Conservation (phyloP, 164 flowering plant genomes). For the Echeveria elegans region DNA sequence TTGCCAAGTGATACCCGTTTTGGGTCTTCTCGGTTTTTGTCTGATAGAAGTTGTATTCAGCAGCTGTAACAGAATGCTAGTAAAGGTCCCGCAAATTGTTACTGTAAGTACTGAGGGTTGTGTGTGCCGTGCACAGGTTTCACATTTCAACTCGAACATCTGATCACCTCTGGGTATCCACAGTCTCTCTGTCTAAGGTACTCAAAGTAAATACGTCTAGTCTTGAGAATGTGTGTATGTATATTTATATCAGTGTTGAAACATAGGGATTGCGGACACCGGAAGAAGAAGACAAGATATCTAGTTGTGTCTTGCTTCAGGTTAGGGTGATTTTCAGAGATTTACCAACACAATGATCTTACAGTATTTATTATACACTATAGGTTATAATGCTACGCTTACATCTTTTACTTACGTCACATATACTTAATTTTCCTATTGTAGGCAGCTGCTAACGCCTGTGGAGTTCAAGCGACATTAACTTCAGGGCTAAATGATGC, state of each 20-base stretch:
- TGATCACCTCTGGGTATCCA: slow-evolving; percentile 52
- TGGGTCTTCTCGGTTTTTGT: not conserved
- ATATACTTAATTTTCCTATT: not conserved
- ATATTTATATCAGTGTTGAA: not conserved
- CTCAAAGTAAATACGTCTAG: not conserved
- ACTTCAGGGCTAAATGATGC: slow-evolving; percentile 47
- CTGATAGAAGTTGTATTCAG: not conserved
- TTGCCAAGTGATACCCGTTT: not conserved
- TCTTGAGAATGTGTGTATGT: not conserved
- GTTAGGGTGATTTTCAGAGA: slow-evolving; percentile 24
- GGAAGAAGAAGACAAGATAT: slow-evolving; percentile 80
- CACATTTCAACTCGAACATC: slow-evolving; percentile 82
- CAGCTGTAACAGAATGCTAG: too few relatives aligned
- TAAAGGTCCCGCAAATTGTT: not conserved
- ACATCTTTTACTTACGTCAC: not conserved
- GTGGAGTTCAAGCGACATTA: slow-evolving; percentile 43
- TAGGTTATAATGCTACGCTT: not conserved
- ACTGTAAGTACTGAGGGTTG: not conserved
- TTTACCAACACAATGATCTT: not conserved
- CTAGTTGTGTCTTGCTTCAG: slow-evolving; percentile 63
- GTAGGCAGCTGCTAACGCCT: slow-evolving; percentile 81
- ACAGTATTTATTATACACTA: not conserved
- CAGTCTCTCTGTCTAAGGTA: slow-evolving; percentile 81
- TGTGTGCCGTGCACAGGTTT: slow-evolving; percentile 38
- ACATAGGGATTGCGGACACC: slow-evolving; percentile 76